A percentile compares a stretch with the other conserved stretches of the same genome.
phyloP scores from a whole-genome alignment of 176 grass and related monocot genomes.

The sorghum (Sorghum bicolor) region Sorghum_bicolor_NCBIv3 NC_012878.2:3364501-3365000 shows the following conservation, averaged over 20 bases:
- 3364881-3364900: not conserved
- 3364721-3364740: not conserved
- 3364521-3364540: constrained; percentile 18
- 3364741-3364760: constrained; percentile 21
- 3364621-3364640: constrained; percentile 4
- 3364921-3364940: not conserved
- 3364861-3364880: not conserved
- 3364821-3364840: not conserved
- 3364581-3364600: constrained; percentile 11
- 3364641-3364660: constrained; percentile 5
- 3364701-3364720: constrained; percentile 30
- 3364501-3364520: constrained; percentile 35
- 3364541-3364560: not conserved
- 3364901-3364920: not conserved
- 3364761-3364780: constrained; percentile 6
- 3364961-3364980: not conserved
- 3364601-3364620: constrained; percentile 14
- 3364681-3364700: constrained; percentile 10
- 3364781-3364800: not conserved
- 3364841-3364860: not conserved
- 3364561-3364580: constrained; percentile 31
- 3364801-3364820: not conserved
- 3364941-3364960: constrained; percentile 1
- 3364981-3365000: not conserved
- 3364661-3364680: constrained; percentile 29